Conservation (phyloP, 768 basidiomycete species). For the Calvatia gigantea region DNA sequence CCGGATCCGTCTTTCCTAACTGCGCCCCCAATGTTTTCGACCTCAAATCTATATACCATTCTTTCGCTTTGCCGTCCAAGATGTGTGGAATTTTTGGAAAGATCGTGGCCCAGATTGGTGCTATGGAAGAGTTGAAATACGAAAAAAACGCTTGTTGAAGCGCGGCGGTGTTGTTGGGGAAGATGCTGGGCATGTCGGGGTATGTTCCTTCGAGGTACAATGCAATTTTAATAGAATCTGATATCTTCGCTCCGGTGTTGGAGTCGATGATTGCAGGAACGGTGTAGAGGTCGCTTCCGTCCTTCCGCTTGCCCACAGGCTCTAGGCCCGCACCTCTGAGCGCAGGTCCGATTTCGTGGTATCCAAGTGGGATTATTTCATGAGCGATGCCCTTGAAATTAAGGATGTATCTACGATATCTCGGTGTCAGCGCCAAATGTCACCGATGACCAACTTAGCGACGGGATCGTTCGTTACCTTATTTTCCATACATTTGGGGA, state of each 20-base stretch:
- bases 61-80: too few relatives aligned
- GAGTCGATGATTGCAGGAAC: constrained; percentile 28
- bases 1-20: constrained; percentile 21
- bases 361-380: constrained; percentile 10
- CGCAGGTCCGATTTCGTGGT: constrained; percentile 3
- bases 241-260: constrained; percentile 28
- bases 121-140: not conserved
- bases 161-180: constrained; percentile 28
- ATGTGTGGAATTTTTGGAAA: constrained; percentile 2
- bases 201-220: constrained; percentile 41
- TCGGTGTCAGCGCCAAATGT: not conserved
- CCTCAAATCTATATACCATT: too few relatives aligned
- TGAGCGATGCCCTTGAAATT: constrained; percentile 13
- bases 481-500: constrained; percentile 12
- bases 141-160: constrained; percentile 27
- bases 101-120: constrained; percentile 5
- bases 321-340: not conserved
- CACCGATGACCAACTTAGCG: not conserved
- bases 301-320: not conserved
- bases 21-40: constrained; percentile 13
- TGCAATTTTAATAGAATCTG: constrained; percentile 40
- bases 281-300: constrained; percentile 10
- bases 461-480: not conserved
- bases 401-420: constrained; percentile 3
- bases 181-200: constrained; percentile 29